Evolutionary conservation across 2,329 filamentous ascomycete species (phyloP).

Genomic region (Calonectria pseudoreteaudii): DNA sequence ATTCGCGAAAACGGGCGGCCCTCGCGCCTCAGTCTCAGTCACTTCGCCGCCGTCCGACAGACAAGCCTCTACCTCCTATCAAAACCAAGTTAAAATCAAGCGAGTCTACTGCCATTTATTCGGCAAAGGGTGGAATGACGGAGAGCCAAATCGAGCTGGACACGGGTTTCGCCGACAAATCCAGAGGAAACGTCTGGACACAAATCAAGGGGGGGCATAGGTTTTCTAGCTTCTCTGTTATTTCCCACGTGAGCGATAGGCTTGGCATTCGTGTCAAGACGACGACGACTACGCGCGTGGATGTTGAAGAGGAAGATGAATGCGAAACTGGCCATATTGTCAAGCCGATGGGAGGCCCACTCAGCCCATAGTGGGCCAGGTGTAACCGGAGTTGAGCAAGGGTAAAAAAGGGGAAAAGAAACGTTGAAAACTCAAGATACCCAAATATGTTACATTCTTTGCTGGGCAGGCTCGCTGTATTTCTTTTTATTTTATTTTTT

Average conservation of each 20-base stretch:
- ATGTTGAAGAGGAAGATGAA: constrained; percentile 8
- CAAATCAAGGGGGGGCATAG: constrained; percentile 44
- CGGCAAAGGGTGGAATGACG: constrained; percentile 9
- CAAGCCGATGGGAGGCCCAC: constrained; percentile 3
- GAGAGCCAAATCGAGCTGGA: constrained; percentile 42
- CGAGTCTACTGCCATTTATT: constrained; percentile 9
- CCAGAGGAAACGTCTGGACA: constrained; percentile 46
- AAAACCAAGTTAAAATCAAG: constrained; percentile 11
- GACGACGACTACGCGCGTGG: constrained; percentile 27
- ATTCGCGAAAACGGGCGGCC: constrained; percentile 6
- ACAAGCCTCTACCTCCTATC: constrained; percentile 7
- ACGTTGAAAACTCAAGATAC: neutral
- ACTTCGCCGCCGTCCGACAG: neutral
- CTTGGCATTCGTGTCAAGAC: constrained; percentile 41
- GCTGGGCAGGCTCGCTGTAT: neutral
- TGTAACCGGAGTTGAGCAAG: neutral
- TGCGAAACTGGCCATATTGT: constrained; percentile 6
- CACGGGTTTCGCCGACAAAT: constrained; percentile 46
- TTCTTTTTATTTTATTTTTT: constrained; percentile 14
- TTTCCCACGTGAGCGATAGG: constrained; percentile 34
- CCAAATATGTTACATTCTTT: constrained; percentile 1
- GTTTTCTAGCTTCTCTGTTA: constrained; percentile 35
- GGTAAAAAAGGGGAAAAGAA: neutral
- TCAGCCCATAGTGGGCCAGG: constrained; percentile 5
- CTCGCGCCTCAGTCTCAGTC: neutral